Base-by-base conservation (phyloP, 2,329 filamentous ascomycete genomes). In the Xylaria sp. region DNA sequence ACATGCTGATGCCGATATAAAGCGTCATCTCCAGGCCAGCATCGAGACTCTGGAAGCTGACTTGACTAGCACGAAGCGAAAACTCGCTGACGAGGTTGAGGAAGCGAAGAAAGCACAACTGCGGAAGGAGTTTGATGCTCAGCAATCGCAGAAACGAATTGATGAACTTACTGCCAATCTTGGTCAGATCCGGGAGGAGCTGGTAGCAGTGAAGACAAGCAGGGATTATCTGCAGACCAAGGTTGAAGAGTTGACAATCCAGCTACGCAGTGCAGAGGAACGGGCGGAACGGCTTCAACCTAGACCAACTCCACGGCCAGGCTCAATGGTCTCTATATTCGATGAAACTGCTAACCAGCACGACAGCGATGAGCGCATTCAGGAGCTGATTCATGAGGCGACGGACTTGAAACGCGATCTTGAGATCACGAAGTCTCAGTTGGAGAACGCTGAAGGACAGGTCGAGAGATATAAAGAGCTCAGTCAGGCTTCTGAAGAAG, bases 391-490 rank as follows among this genome's bases (percentile, higher is more conserved):
- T 52, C 85, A 92, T 54, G 91, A 99, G 72, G 83, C 96, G 40
- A 89, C 91, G 0, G 92, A 97, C 66, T 83, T 98, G 54, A 94
- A 92, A 75, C 90, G 92, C 53, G 92, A 96, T 70, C 82, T 98
- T 10, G 92, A 97, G 57, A 81, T 96, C 62, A 86, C 90, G 11
- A 90, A 87, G 68, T 85, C 87, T 6, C 92, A 97, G 69, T 81
- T 98, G 11, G 91, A 96, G 68, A 90, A 89, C 70, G 87, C 91
- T 13, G 92, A 91, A 76, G 84, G 87, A 35, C 90, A 97, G 71
- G 88, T 89, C 40, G 92, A 97, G 72, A 89, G 92, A 69, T 98
- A 96, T 82, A 94, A 91, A 76, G 86, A 89, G 51, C 92, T 98
- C 68, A 93, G 92, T 68, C 92, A 96, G 75, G 83, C 87, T 31